Base-by-base conservation (phyloP, 495 filamentous ascomycete species). In the Penicillium arizonense region DNA sequence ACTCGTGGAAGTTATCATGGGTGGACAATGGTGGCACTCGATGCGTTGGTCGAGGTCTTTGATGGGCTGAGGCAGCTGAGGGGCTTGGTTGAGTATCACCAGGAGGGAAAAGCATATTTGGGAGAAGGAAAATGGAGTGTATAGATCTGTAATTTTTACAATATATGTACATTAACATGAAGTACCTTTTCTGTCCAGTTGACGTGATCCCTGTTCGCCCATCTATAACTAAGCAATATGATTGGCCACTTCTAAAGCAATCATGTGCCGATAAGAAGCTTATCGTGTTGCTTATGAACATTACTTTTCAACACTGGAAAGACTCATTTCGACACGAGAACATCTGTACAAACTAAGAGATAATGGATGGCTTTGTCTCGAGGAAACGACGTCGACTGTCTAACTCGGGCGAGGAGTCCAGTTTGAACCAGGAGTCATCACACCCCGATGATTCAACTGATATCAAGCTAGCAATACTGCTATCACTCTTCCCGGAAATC, bases 381-480 rank as follows among this genome's bases (percentile, higher is more conserved):
- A 67, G 74, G 24, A 87, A 87, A 61, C 67, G 70, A 51, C 68
- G 74, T 36, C 71, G 68, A 52, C 23, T 71, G 1, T 71, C 69
- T 7, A 44, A 64, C 16, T 11, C 55, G 18, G 41, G 34, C 32
- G 49, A 46, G 16, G 38, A 51, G 30, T 12, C 46, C 13, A 21
- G 8, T 4, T 10, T 7, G 18, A 51, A 37, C 5, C 38, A 44
- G 28, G 47, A 40, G 44, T 47, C 48, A 20, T 42, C 46, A 5
- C 40, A 28, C 12, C 58, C 1, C 6, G 82, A 90, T 13, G 87
- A 92, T 16, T 86, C 88, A 4, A 97, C 93, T 0, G 93, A 97
- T 59, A 70, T 94, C 56, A 97, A 96, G 62, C 71, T 97, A 3
- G 91, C 91, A 2, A 78, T 91, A 1, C 77, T 97, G 5, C 76